Conservation (phyloP, 257 asterid genomes). For the Pogostemon cablin region DNA sequence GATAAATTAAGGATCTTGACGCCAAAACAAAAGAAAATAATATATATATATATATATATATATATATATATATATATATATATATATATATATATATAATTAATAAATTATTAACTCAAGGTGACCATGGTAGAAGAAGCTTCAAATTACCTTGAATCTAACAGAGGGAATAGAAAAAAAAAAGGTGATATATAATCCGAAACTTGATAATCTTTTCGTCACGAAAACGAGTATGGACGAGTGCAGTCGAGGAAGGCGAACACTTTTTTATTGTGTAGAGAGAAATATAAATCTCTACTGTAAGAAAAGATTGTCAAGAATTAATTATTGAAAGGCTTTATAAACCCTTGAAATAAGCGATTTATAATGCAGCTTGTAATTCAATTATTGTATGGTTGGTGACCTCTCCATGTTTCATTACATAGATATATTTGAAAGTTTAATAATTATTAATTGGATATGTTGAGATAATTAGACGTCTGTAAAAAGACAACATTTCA, state of each 20-base stretch:
- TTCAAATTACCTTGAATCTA: conserved; percentile 24
- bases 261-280: conserved; percentile 7
- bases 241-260: neutral
- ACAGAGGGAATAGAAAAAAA: neutral
- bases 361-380: conserved; percentile 21
- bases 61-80: no score
- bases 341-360: neutral
- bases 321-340: conserved; percentile 23
- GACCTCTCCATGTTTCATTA: conserved; percentile 44
- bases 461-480: conserved; percentile 6
- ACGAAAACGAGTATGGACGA: neutral
- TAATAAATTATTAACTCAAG: neutral
- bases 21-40: no score
- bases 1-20: no score
- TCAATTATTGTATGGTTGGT: conserved; percentile 50
- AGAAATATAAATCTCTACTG: neutral
- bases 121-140: neutral
- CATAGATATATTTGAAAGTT: conserved; percentile 17
- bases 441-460: conserved; percentile 25
- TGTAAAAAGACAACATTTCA: conserved; percentile 23
- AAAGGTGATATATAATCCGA: neutral
- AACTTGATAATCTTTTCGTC: neutral
- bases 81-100: no score
- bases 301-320: conserved; percentile 20
- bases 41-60: no score